Conservation (phyloP, 768 basidiomycete genomes). For the Kwoniella dejecticola region DNA sequence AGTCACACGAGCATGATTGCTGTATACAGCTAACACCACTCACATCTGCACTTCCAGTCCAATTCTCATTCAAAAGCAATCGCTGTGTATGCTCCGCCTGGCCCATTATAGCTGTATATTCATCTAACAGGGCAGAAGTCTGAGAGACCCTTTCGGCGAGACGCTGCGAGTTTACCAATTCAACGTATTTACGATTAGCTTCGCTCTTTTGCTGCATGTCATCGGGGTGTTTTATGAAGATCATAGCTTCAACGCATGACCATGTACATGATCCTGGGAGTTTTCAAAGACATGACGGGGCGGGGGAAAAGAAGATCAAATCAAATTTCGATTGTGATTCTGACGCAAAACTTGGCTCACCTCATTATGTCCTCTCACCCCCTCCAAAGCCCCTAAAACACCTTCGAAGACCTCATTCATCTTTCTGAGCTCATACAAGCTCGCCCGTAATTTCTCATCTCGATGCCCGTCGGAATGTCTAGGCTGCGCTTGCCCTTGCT, state of each 20-base stretch:
- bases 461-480: too few relatives aligned
- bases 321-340: too few relatives aligned
- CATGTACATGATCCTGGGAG: too few relatives aligned
- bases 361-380: slow-evolving; percentile 52
- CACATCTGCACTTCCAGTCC: slow-evolving; percentile 53
- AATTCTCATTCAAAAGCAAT: slow-evolving; percentile 53
- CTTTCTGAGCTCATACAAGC: slow-evolving; percentile 51
- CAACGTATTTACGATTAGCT: too few relatives aligned
- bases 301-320: too few relatives aligned
- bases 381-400: slow-evolving; percentile 42
- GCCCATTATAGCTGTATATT: slow-evolving; percentile 54
- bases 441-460: slow-evolving; percentile 40
- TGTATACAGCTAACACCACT: slow-evolving; percentile 15
- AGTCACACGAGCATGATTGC: background rate
- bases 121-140: slow-evolving; percentile 54
- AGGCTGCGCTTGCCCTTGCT: background rate
- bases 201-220: too few relatives aligned
- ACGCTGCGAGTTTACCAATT: slow-evolving; percentile 20
- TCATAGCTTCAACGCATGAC: too few relatives aligned
- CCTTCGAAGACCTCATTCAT: slow-evolving; percentile 55
- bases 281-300: too few relatives aligned
- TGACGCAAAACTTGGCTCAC: slow-evolving; percentile 42
- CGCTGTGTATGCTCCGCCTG: slow-evolving; percentile 57
- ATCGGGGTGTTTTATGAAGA: too few relatives aligned
- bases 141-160: slow-evolving; percentile 42